A percentile compares a stretch with the other conserved stretches of the same genome.
phyloP scores from a whole-genome alignment of 2,329 filamentous ascomycete species.

The Herpomyces periplanetae region DNA sequence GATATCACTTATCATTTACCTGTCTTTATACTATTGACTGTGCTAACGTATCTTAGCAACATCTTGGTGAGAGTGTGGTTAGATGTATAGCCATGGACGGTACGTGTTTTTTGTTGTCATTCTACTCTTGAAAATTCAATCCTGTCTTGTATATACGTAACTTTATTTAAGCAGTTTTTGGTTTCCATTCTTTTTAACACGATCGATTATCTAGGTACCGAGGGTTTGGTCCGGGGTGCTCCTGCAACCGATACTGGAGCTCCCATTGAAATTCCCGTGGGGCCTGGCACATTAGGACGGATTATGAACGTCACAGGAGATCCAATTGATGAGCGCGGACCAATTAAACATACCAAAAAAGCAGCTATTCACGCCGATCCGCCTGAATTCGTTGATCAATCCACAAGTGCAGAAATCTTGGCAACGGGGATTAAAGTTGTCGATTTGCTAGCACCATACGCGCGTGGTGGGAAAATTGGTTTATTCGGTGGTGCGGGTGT shows the following conservation, averaged over 20 bases:
- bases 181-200: slow-evolving; percentile 2
- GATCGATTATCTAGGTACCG: slow-evolving; percentile 27
- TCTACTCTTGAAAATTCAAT: slow-evolving; percentile 1
- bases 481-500: slow-evolving; percentile 99
- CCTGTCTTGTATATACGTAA: not conserved
- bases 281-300: slow-evolving; percentile 64
- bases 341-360: slow-evolving; percentile 65
- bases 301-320: slow-evolving; percentile 99
- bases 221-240: slow-evolving; percentile 86
- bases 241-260: slow-evolving; percentile 53
- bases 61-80: slow-evolving; percentile 95
- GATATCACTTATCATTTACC: not conserved
- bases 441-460: slow-evolving; percentile 89
- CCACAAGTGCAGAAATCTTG: slow-evolving; percentile 75
- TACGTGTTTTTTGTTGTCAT: slow-evolving; percentile 12
- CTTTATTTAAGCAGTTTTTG: slow-evolving; percentile 1
- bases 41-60: slow-evolving; percentile 28
- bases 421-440: slow-evolving; percentile 99
- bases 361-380: slow-evolving; percentile 77
- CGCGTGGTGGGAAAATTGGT: slow-evolving; percentile 99
- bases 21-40: slow-evolving; percentile 3
- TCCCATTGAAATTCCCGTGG: slow-evolving; percentile 88
- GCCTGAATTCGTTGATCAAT: slow-evolving; percentile 72
- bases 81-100: slow-evolving; percentile 99
- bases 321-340: slow-evolving; percentile 95